Percentiles rank a stretch among this genome's conserved stretches.
These are phyloP conservation scores for Botrytis galanthina DNA, from an alignment of 2,329 filamentous ascomycete genomes.

Conservation along the genomic window DNA sequence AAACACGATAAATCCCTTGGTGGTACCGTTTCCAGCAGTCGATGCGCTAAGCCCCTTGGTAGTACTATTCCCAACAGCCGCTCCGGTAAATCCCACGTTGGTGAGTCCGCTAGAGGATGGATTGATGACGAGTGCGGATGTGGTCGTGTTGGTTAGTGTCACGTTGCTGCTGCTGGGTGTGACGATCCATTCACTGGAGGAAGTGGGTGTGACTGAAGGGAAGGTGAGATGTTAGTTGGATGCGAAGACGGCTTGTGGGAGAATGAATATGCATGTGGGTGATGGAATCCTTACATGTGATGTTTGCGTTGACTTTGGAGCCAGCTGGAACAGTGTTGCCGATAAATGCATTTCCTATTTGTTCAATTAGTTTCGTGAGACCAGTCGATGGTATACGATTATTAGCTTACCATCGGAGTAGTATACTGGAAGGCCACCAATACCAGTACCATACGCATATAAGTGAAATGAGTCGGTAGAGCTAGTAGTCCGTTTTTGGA, in stretches of 20 bases:
- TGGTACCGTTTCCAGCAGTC: neutral
- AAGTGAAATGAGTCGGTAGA: neutral
- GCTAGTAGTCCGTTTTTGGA: neutral
- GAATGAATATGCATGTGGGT: neutral
- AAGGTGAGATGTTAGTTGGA: neutral
- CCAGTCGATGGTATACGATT: neutral
- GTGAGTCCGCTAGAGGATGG: neutral
- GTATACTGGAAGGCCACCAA: conserved; percentile 16
- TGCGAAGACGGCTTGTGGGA: neutral
- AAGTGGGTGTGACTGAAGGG: neutral
- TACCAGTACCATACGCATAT: conserved; percentile 17
- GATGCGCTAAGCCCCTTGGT: neutral
- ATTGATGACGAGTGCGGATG: conserved; percentile 2
- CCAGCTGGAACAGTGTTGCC: neutral
- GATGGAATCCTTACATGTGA: conserved; percentile 6
- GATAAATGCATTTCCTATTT: conserved; percentile 8
- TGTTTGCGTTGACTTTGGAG: conserved; percentile 12
- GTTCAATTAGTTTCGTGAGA: neutral
- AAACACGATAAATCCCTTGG: neutral
- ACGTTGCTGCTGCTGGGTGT: neutral
- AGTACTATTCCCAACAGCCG: neutral
- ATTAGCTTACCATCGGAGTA: conserved; percentile 13
- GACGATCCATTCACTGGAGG: conserved; percentile 12
- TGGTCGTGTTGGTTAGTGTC: neutral
- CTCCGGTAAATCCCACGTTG: conserved; percentile 1